Evolutionary conservation across 2,329 filamentous ascomycete species (phyloP), one percentile per base, ranked within the genome.

Genomic region (Catunica adiposa): DNA sequence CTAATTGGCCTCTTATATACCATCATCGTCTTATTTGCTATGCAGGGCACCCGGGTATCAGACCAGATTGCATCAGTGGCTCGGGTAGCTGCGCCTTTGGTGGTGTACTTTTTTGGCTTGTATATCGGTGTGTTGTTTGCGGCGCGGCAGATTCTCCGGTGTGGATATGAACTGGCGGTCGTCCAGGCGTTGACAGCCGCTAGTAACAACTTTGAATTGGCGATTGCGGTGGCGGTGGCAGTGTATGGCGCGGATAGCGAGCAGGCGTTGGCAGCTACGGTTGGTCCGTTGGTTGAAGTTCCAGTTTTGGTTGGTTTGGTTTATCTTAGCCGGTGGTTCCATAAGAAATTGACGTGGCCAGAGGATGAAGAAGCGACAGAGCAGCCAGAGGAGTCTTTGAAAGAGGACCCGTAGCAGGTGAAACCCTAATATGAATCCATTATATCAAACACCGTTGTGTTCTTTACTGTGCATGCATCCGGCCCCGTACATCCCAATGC

Each of bases 151-250:
- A 22, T 56, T 9, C 68, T 83, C n/a, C 84, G 86, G 0, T 89
- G 89, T 58, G 80, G 79, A 0, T 94, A 94, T 64, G 74, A 75
- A 37, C 66, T 89, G 0, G 76, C 77, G 1, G 75, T 77, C 9
- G 90, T 87, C 1, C 87, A 94, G 68, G 89, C 85, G 64, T 92
- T 94, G 63, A 94, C 86, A 0, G 89, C 87, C 0, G 85, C 86
- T 1, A 94, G 88, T 66, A 95, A 95, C 64, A 94, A 95, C 65
- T 95, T 95, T 63, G 89, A 95, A 70, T 71, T 95, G 23, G 87
- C 89, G 0, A 94, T 95, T 68, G 88, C 88, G 0, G 88, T 95
- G 0, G 86, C 86, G 0, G 82, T 94, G 2, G 84, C 88, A 0
- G 83, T 83, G 0, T 94, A 84, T 68, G 89, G 88, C 0, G 75